Conservation (phyloP, 306 rosid species). For the Gynostemma pentaphyllum region DNA sequence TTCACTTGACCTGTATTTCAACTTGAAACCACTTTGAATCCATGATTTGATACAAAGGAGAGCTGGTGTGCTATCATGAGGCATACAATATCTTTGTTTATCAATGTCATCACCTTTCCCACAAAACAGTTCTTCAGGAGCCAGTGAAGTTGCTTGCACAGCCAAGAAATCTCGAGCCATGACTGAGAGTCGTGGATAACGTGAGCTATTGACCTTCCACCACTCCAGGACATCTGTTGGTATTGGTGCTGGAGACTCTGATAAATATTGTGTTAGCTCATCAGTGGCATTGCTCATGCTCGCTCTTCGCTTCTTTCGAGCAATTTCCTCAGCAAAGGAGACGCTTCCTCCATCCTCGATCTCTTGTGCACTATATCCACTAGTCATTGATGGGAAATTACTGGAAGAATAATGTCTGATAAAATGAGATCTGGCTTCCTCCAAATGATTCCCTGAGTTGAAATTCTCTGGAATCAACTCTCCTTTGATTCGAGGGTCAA, state of each 20-base stretch:
- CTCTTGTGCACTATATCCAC: constrained; percentile 59
- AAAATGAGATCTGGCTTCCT: constrained; percentile 81
- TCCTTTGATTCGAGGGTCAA: constrained; percentile 89
- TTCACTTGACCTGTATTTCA: constrained; percentile 43
- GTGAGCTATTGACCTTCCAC: constrained; percentile 85
- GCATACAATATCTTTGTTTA: constrained; percentile 69
- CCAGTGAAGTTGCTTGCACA: constrained; percentile 75
- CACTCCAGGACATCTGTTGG: constrained; percentile 86
- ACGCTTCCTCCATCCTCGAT: constrained; percentile 66
- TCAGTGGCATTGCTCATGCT: constrained; percentile 66
- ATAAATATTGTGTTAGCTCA: constrained; percentile 85
- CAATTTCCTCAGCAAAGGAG: constrained; percentile 94
- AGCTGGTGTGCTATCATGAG: constrained; percentile 56
- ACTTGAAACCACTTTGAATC: constrained; percentile 68
- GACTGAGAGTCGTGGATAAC: constrained; percentile 77
- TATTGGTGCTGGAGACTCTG: constrained; percentile 82
- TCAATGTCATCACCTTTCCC: constrained; percentile 67
- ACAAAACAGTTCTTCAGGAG: constrained; percentile 81
- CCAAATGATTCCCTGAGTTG: constrained; percentile 50
- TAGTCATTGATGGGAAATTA: constrained; percentile 54
- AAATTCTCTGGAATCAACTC: constrained; percentile 88
- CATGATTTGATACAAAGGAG: constrained; percentile 81
- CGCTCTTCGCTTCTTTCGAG: constrained; percentile 78
- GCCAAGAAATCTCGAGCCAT: constrained; percentile 96
- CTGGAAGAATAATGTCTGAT: constrained; percentile 53